phyloP scores from a whole-genome alignment of 2,329 filamentous ascomycete genomes.

The Calcarisporium arbuscula region DNA sequence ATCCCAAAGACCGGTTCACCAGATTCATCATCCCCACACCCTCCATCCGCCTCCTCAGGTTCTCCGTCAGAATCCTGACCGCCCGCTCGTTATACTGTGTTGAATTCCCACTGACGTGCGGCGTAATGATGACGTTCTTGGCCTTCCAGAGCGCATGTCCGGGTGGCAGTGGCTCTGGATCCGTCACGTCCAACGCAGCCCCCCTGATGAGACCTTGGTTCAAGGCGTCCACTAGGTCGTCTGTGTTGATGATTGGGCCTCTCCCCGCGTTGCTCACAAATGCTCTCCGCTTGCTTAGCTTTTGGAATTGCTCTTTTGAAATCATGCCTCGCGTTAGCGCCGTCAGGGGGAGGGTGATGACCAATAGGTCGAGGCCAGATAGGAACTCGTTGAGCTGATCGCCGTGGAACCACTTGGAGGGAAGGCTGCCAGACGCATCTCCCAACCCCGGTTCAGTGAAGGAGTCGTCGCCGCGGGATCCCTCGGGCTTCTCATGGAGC shows the following conservation, averaged over 20 bases:
- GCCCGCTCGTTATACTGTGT: conserved; percentile 34
- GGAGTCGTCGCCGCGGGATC: conserved; percentile 55
- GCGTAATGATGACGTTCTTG: conserved; percentile 60
- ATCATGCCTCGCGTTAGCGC: conserved; percentile 43
- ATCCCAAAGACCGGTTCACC: conserved; percentile 50
- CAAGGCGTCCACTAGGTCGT: conserved; percentile 57
- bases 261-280: conserved; percentile 69
- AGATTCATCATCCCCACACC: conserved; percentile 33
- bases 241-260: conserved; percentile 42
- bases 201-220: conserved; percentile 42
- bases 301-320: conserved; percentile 39
- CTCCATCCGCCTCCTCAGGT: conserved; percentile 30
- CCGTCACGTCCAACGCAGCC: conserved; percentile 71
- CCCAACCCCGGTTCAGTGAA: conserved; percentile 64
- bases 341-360: conserved; percentile 47
- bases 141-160: conserved; percentile 64
- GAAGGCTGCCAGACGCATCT: conserved; percentile 43
- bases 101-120: conserved; percentile 40
- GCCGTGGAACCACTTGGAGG: conserved; percentile 45
- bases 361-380: conserved; percentile 45
- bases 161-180: conserved; percentile 68
- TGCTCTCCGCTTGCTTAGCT: conserved; percentile 39
- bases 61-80: conserved; percentile 34
- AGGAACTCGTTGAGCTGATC: conserved; percentile 45
- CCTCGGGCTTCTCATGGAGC: conserved; percentile 59